These are phyloP conservation scores for Neurospora sp. DNA, from an alignment of 495 filamentous ascomycete species.

Conservation along the genomic window DNA sequence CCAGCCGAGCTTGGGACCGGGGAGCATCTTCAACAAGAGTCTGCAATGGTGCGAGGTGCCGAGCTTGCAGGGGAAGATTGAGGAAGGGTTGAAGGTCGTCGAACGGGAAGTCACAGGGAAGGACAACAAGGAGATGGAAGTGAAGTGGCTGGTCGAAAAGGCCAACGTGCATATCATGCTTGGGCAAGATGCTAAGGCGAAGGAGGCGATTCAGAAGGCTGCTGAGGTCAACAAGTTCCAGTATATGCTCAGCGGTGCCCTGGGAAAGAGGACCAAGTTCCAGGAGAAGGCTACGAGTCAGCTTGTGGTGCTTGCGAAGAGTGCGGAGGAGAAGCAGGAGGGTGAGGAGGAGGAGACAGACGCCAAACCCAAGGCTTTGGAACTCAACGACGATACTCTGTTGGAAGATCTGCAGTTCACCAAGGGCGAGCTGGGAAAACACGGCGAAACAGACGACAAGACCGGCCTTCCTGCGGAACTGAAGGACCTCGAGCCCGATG, in stretches of 20 bases:
- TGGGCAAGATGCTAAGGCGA: conserved; percentile 67
- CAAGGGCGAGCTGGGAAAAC: conserved; percentile 30
- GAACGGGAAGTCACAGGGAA: conserved; percentile 30
- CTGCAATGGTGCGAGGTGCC: conserved; percentile 41
- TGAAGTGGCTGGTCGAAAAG: conserved; percentile 66
- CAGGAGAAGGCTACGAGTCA: conserved; percentile 85
- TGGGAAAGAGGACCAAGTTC: conserved; percentile 89
- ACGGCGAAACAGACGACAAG: conserved; percentile 27
- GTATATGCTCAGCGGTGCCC: conserved; percentile 73
- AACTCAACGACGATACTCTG: conserved; percentile 86
- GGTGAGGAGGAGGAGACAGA: conserved; percentile 1
- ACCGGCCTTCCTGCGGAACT: conserved; percentile 51
- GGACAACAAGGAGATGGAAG: conserved; percentile 34
- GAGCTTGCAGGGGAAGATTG: conserved; percentile 38
- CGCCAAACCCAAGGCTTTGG: conserved; percentile 51
- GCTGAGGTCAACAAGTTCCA: conserved; percentile 55
- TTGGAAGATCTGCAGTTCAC: conserved; percentile 78
- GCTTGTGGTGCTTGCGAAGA: conserved; percentile 83
- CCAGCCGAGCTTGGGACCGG: conserved; percentile 54
- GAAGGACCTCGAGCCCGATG: conserved; percentile 54
- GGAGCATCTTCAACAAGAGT: conserved; percentile 30
- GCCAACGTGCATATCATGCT: conserved; percentile 79
- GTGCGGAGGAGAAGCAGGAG: conserved; percentile 26
- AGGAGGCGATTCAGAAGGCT: conserved; percentile 57
- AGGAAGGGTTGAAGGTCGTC: conserved; percentile 35